Percentiles rank a stretch among this genome's conserved stretches.
phyloP scores from a whole-genome alignment of 1,284 basidiomycete species.

The Inonotus hispidus region DNA sequence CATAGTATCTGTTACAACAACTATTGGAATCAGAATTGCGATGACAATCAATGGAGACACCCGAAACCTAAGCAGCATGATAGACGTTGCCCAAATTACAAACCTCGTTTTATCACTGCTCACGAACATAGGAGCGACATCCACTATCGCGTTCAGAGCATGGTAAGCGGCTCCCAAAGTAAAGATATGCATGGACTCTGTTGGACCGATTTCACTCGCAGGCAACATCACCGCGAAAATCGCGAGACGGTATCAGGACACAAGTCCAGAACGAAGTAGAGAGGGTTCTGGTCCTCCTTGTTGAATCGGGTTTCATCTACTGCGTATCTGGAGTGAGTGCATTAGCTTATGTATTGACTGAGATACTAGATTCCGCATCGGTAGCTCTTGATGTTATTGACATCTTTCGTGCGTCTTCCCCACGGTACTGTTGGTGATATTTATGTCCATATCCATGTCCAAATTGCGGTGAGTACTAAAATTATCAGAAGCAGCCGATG shows the following conservation, averaged over 20 bases:
- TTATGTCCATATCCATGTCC: neutral
- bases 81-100: neutral
- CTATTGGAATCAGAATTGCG: neutral
- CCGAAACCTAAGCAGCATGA: neutral
- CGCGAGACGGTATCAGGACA: neutral
- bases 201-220: neutral
- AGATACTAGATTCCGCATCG: neutral
- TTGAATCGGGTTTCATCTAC: conserved; percentile 8
- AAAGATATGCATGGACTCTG: neutral
- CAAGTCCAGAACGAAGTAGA: neutral
- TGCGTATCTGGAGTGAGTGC: neutral
- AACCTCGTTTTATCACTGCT: conserved; percentile 1
- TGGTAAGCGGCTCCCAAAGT: neutral
- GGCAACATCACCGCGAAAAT: neutral
- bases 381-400: neutral
- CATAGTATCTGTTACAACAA: neutral
- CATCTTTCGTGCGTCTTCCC: conserved; percentile 1
- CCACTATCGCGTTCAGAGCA: neutral
- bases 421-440: conserved; percentile 4
- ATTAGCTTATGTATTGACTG: neutral
- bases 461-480: neutral
- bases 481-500: neutral
- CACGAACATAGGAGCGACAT: conserved; percentile 1
- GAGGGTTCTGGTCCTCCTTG: neutral
- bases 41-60: neutral